Base-by-base conservation (phyloP, 805 yeast genomes). In the Wickerhamiella kazuoi region DNA sequence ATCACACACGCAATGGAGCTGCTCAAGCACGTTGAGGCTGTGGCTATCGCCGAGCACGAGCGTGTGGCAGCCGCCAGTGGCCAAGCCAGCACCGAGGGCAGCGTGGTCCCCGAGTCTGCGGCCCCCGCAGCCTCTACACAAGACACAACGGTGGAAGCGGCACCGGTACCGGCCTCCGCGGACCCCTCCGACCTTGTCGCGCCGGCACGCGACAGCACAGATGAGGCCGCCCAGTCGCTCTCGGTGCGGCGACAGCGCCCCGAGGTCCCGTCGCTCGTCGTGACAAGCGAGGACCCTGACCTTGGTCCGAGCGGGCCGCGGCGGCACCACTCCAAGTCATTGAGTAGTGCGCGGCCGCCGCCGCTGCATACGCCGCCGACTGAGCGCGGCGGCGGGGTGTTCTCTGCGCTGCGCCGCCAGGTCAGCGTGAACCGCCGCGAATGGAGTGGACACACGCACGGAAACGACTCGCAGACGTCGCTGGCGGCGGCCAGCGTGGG, bases 1-100 rank as follows among this genome's bases (percentile, higher is more conserved):
- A 80, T 87, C 41, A 86, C 79, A 47, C 83, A 87, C 55, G 77
- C 87, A 17, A 77, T 79, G 54, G 74, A 76, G 54, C 66, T 87
- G 34, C 62, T 86, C 42, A 83, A 87, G 44, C 46, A 52, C 14
- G 54, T 56, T 15, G 59, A 57, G 44, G 41, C 40, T 6, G 46
- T 49, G n/a, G 61, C 62, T 3, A 48, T 56, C 16, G 41, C 44
- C 16, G 53, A 51, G 39, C 58, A 57, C 41, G 57, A 50, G 55
- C 40, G 55, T 43, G 29, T 3, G 6, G 14, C 36, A 34, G 35
- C 30, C 30, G 30, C 35, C 13, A 20, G 32, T n/a, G 16, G 21
- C 15, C 19, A 20, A 13, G 17, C 26, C n/a, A 7, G 17, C n/a
- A 19, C 24, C 14, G 15, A 19, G 26, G 15, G 26, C 20, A 7